Evolutionary conservation across 2,329 filamentous ascomycete species (phyloP).

Genomic region (Thermothelomyces thermophilus): DNA sequence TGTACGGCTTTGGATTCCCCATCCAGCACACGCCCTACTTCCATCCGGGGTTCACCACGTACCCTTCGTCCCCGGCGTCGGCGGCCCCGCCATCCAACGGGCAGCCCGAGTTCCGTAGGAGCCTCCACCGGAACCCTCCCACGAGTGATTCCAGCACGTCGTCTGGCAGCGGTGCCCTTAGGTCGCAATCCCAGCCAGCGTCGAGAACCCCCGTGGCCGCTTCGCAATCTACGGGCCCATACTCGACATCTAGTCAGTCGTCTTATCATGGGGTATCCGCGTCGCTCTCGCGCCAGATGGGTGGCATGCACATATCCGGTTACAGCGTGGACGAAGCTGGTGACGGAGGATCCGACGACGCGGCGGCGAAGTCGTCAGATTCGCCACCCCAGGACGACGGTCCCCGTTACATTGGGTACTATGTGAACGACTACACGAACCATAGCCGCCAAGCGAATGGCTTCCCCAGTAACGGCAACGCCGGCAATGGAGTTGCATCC

Average conservation of each 20-base stretch:
- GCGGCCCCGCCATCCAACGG: conserved; percentile 29
- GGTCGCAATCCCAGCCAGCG: conserved; percentile 62
- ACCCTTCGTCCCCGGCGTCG: conserved; percentile 51
- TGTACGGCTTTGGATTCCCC: conserved; percentile 43
- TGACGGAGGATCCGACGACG: conserved; percentile 42
- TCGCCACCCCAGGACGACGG: conserved; percentile 45
- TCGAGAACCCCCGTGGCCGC: conserved; percentile 37
- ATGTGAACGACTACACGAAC: conserved; percentile 30
- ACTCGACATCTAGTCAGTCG: conserved; percentile 30
- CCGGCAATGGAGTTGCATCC: conserved; percentile 39
- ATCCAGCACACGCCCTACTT: conserved; percentile 40
- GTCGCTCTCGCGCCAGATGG: conserved; percentile 36
- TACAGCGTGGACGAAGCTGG: conserved; percentile 48
- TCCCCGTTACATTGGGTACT: conserved; percentile 34
- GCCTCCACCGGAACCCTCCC: conserved; percentile 47
- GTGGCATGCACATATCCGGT: conserved; percentile 47
- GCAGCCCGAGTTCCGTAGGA: conserved; percentile 49
- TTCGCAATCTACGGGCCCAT: conserved; percentile 28
- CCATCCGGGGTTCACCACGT: conserved; percentile 44
- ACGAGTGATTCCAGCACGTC: conserved; percentile 43
- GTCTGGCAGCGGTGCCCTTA: conserved; percentile 48
- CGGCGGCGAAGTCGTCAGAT: conserved; percentile 35
- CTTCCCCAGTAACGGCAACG: conserved; percentile 34
- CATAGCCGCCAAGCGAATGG: conserved; percentile 25
- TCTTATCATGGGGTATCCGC: conserved; percentile 33